Evolutionary conservation across 2,329 filamentous ascomycete species (phyloP).

Genomic region (Akanthomyces lecanii): DNA sequence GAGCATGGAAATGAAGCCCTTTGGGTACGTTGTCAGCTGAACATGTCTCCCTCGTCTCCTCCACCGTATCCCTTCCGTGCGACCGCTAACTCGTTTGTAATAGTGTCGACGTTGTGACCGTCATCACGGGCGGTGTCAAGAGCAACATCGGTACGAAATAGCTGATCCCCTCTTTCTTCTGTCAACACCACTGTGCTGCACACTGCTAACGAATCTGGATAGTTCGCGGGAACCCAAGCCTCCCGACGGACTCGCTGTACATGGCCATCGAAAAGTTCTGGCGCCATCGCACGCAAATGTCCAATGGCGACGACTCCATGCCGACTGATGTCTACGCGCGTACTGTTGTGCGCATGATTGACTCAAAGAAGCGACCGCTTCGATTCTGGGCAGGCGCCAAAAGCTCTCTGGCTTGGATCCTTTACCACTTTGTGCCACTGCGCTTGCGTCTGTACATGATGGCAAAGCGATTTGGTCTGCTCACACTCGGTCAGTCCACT

Average conservation of each 20-base stretch:
- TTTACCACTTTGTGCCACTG: conserved; percentile 19
- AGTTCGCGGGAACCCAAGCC: conserved; percentile 18
- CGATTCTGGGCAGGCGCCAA: conserved; percentile 21
- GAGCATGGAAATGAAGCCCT: conserved; percentile 24
- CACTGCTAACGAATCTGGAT: background rate
- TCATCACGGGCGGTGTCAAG: conserved; percentile 19
- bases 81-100: conserved; percentile 6
- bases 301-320: conserved; percentile 15
- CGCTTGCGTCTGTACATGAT: conserved; percentile 12
- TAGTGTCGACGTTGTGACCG: conserved; percentile 20
- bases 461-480: conserved; percentile 12
- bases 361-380: conserved; percentile 17
- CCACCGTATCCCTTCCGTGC: background rate
- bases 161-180: background rate
- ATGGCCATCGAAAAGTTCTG: conserved; percentile 17
- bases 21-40: conserved; percentile 20
- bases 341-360: conserved; percentile 18
- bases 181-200: background rate
- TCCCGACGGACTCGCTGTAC: conserved; percentile 19
- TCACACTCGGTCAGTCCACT: background rate
- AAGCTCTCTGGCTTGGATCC: conserved; percentile 22
- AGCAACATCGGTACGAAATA: conserved; percentile 20
- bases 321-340: conserved; percentile 20
- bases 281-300: conserved; percentile 14
- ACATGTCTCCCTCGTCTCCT: background rate